phyloP scores from a whole-genome alignment of 331 rosid genomes.

The Saraca asoca region DNA sequence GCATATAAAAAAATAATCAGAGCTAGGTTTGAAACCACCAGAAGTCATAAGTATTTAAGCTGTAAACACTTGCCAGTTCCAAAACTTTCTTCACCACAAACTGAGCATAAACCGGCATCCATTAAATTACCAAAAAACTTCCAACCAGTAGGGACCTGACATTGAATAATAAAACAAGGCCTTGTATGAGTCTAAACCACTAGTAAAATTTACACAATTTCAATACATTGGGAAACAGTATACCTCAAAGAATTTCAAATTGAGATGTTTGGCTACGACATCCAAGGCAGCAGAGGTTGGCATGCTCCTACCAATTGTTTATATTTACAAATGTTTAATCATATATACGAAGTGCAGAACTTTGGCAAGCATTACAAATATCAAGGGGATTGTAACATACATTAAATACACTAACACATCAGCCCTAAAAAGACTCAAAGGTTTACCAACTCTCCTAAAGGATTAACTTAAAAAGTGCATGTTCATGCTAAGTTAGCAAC shows the following conservation, averaged over 20 bases:
- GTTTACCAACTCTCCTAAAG: no score
- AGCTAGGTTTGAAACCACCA: conserved; percentile 10
- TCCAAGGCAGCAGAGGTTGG: conserved; percentile 99
- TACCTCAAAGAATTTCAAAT: conserved; percentile 96
- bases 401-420: no score
- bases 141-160: conserved; percentile 98
- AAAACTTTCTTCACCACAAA: conserved; percentile 99
- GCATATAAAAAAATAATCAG: conserved; percentile 38
- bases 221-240: conserved; percentile 25
- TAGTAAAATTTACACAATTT: conserved; percentile 15
- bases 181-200: background rate
- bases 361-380: background rate
- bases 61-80: conserved; percentile 78
- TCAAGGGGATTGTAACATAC: no score
- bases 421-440: no score
- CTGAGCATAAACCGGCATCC: conserved; percentile 93
- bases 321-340: conserved; percentile 13
- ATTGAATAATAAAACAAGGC: conserved; percentile 31
- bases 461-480: no score
- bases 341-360: background rate
- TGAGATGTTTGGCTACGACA: conserved; percentile 90
- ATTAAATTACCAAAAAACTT: conserved; percentile 94
- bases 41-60: conserved; percentile 15
- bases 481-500: no score
- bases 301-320: conserved; percentile 81